Evolutionary conservation across 129 eudicot genomes (phyloP).

Genomic region (Heracleum sosnowskyi): DNA sequence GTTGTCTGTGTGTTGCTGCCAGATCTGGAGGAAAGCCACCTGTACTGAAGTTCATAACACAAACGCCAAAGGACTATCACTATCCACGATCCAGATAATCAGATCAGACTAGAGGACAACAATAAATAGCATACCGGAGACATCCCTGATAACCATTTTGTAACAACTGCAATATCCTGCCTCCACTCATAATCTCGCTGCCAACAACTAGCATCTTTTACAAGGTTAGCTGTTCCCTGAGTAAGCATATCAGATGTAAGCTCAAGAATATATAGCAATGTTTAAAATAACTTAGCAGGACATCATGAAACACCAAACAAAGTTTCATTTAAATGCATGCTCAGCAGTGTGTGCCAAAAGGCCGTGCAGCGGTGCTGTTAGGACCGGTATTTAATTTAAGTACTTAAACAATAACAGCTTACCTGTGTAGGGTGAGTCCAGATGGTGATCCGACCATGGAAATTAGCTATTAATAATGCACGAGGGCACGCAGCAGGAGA

Average conservation of each 20-base stretch:
- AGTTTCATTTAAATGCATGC: not conserved
- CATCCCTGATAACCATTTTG: conserved; percentile 96
- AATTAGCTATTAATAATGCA: conserved; percentile 80
- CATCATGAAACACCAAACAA: not conserved
- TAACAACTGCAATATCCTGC: conserved; percentile 96
- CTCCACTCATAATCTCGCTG: conserved; percentile 95
- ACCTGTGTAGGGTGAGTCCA: conserved; percentile 91
- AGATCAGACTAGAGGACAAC: conserved; percentile 7
- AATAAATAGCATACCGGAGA: conserved; percentile 63
- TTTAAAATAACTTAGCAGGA: not conserved
- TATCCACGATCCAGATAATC: conserved; percentile 10
- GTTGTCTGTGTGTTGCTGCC: conserved; percentile 59
- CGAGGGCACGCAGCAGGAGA: conserved; percentile 92
- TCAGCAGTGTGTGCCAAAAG: not conserved
- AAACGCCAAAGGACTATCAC: conserved; percentile 13
- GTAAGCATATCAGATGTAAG: conserved; percentile 14
- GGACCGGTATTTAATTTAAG: not conserved
- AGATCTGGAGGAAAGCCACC: conserved; percentile 96
- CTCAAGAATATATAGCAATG: conserved; percentile 4
- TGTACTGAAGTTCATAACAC: conserved; percentile 51
- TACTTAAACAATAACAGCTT: conserved; percentile 14
- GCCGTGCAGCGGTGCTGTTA: not conserved
- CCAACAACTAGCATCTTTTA: conserved; percentile 92
- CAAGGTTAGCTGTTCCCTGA: conserved; percentile 73
- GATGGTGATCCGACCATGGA: conserved; percentile 86